Base-by-base conservation (phyloP, 2,329 filamentous ascomycete species). In the Colletotrichum higginsianum region DNA sequence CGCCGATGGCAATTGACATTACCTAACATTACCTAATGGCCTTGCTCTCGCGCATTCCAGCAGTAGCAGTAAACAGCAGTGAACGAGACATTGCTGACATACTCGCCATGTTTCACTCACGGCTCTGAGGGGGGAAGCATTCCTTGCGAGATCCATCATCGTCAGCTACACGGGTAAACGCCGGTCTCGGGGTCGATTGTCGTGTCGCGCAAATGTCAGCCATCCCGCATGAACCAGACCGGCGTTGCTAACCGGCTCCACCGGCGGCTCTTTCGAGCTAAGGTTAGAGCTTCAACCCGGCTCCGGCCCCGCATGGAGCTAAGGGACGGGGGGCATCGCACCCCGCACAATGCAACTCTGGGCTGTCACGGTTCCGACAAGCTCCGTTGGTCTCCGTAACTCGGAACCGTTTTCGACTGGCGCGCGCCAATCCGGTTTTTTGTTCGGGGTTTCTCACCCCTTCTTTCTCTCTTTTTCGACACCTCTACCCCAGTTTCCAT, bases 281-380 rank as follows among this genome's bases (percentile, higher is more conserved):
- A 30, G 30, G 46, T 50, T 68, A 60, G 53, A 64, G 40, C 40
- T 55, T 18, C 53, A 52, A 57, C 62, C 49, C 52, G 47, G 21
- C 64, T 40, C 64, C 50, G 60, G 65, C 69, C 69, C 69, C 69
- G 65, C 65, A 72, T 72, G 60, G 30, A 69, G 69, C 69, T 69
- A 72, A 49, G 18, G 58, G 58, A 68, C 40, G 52, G 60, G 57
- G 68, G 68, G 53, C 58, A 42, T 71, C 38, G 42, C 58, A 60
- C 69, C 69, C 68, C 69, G 65, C 69, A 69, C 69, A 40, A 72
- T 64, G 69, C 69, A 72, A 64, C 65, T 47, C 64, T 30, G 53
- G 60, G 30, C 30, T 61, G 58, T 72, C 69, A 63, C 40, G 65
- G 58, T 72, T 72, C 69, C 69, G 69, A 72, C 58, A 68, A 66